phyloP scores from a whole-genome alignment of 2,329 filamentous ascomycete genomes.

The Trichothecium sympodiale region DNA sequence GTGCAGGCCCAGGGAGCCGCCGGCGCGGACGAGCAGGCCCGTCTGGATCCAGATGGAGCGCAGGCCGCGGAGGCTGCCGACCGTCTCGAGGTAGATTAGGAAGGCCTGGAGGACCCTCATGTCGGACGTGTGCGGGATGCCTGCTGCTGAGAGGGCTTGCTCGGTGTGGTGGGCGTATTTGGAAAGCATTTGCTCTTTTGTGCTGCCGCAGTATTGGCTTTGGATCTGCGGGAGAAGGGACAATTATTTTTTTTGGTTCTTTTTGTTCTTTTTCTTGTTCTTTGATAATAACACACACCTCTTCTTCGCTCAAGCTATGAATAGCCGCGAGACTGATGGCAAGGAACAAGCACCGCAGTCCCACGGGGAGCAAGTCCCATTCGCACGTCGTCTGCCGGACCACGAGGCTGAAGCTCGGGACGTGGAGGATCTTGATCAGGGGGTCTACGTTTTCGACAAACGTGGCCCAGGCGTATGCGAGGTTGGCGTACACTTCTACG shows the following conservation, averaged over 20 bases:
- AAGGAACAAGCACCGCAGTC: not conserved
- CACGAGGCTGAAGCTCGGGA: conserved; percentile 51
- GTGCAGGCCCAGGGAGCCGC: conserved; percentile 56
- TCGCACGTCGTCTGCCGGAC: not conserved
- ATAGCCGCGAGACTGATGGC: not conserved
- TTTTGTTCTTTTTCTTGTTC: too few species aligned
- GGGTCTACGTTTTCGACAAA: conserved; percentile 68
- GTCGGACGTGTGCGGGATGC: conserved; percentile 44
- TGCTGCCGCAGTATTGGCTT: too few species aligned
- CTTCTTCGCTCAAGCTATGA: not conserved
- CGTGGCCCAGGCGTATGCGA: conserved; percentile 52
- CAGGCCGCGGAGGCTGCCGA: conserved; percentile 45
- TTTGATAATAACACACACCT: too few species aligned
- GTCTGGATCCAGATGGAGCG: conserved; percentile 48
- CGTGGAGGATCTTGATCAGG: conserved; percentile 59
- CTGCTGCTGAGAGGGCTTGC: conserved; percentile 21
- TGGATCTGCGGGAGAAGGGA: too few species aligned
- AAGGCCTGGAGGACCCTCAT: conserved; percentile 48
- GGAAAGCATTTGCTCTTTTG: too few species aligned
- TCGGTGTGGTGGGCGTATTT: too few species aligned
- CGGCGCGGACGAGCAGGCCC: conserved; percentile 50
- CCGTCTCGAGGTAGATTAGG: conserved; percentile 41
- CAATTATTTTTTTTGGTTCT: too few species aligned
- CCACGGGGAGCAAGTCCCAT: not conserved
- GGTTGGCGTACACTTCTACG: conserved; percentile 43